Evolutionary conservation across 352 stramenopile genomes (phyloP), one percentile per base, ranked within the genome.

Genomic region (Globisporangium parvum): DNA sequence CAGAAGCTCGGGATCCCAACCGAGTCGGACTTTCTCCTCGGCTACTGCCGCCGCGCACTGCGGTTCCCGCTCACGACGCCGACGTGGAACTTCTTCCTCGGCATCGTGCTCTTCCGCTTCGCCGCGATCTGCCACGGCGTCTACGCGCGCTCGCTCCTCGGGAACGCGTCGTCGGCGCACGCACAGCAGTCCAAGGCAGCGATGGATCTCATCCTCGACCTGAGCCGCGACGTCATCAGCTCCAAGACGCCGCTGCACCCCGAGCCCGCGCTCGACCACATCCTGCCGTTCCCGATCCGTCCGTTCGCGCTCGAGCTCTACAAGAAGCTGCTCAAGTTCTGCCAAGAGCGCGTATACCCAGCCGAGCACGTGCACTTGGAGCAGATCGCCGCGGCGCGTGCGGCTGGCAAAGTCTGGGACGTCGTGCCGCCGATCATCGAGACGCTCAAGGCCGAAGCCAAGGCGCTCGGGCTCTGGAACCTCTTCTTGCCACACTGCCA

Each of bases 391-490:
- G 70, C 80, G 15, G 71, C 77, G 20, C 70, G 76, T 4, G 63
- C 75, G 1, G 63, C 69, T n/a, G 75, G 75, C 15, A 68, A 77
- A 20, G 65, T 73, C 18, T 98, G 91, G 91, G 71, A 81, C 23
- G 57, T 86, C 15, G 74, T 98, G 45, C 91, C 95, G 15, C 76
- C 82, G 24, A 89, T 96, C 52, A 85, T 98, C 11, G 80, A 96
- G 47, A 68, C 68, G 20, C 76, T 99, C 2, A 98, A 99, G 75
- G 47, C 39, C 4, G 78, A 97, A 57, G 96, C 96, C 1, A 93
- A 95, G 62, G 62, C 68, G 28, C 63, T 96, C 4, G 94, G 93
- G 5, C 77, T 99, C 4, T 99, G 96, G 96, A 99, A 99, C 70
- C 69, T 98, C 21, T 99, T 98, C 56, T 57, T 98, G 23, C 89